Evolutionary conservation across 2,329 filamentous ascomycete genomes (phyloP), one percentile per base, ranked within the genome.

Genomic region (Lomentospora prolificans): DNA sequence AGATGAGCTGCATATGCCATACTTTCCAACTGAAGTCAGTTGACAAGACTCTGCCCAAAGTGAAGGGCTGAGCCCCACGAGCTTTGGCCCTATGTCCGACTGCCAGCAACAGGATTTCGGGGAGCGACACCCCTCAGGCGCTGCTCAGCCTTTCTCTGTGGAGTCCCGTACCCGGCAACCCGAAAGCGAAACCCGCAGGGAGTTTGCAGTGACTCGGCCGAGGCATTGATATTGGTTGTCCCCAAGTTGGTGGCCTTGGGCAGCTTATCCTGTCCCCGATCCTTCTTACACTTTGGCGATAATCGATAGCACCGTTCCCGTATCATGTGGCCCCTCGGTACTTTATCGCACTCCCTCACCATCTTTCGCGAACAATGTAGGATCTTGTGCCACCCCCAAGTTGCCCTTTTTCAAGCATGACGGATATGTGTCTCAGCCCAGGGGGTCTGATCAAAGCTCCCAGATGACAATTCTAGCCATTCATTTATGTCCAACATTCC

Each of bases 271-370:
- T n/a, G 8, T 39, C 36, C 19, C 36, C 19, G 19, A 39, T n/a
- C 36, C 10, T 12, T 17, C 14, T 6, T 19, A 1, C n/a, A 41
- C 4, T 17, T 8, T 17, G 14, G 36, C 12, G 36, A 41, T 19
- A 41, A 41, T 41, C 36, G 4, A 17, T 8, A 19, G 36, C 6
- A 17, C 14, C 14, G 5, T 2, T 41, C 36, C n/a, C n/a, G 36
- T 22, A 27, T 48, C 44, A 48, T 48, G 44, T 48, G 22, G 6
- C 44, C 17, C 44, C 44, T 48, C 44, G 10, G 19, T n/a, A 25
- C 44, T 48, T 48, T 48, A 22, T 48, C 17, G 17, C 44, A 48
- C 44, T 48, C 44, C 44, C 44, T 48, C 44, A 48, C 44, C 44
- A 22, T 48, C 44, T 48, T 33, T 48, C 3, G 3, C 22, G 6